Evolutionary conservation across 179 eudicot species (phyloP), one percentile per base, ranked within the genome.

Genomic region (Silene coronaria): DNA sequence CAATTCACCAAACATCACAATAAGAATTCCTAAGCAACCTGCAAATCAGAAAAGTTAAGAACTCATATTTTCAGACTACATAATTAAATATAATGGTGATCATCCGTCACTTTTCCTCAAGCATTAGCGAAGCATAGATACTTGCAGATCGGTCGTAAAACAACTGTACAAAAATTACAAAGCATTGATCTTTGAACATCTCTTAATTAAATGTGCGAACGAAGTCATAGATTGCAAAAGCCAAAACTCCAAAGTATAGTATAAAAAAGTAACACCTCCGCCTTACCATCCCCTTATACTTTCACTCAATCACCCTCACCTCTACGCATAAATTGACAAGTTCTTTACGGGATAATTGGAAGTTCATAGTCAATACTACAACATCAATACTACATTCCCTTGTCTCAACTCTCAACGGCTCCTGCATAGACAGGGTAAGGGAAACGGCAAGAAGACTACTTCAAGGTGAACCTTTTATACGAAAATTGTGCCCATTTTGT

Each of bases 41-140:
- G 38, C 42, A 57, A 71, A 66, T 48, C 73, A n/a, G 36, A n/a
- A 24, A 64, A 71, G 28, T 80, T 66, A 68, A 63, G 61, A 55
- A 32, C 36, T 30, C 24, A 34, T n/a, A 22, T 17, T 2, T 1
- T 13, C 28, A 69, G 24, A 9, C 21, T 23, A n/a, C n/a, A n/a
- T n/a, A n/a, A n/a, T n/a, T n/a, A n/a, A 36, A 45, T 4, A 9
- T 19, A 3, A 34, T 17, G n/a, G 17, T 66, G 53, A 65, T 24
- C 32, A 46, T 57, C 26, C 3, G 14, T 21, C 27, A 14, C 19
- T 11, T 53, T 17, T 0, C 45, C 0, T 36, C 32, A 46, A 61
- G 16, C 7, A 48, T 57, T 45, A 65, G 10, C 10, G 6, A 34
- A 27, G 42, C 57, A 22, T 5, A 23, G 57, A 10, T 22, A 8